Percentiles rank a stretch among this genome's conserved stretches.
Conservation (phyloP, 163 green algal species). For the Trebouxiophyceae sp. region DNA sequence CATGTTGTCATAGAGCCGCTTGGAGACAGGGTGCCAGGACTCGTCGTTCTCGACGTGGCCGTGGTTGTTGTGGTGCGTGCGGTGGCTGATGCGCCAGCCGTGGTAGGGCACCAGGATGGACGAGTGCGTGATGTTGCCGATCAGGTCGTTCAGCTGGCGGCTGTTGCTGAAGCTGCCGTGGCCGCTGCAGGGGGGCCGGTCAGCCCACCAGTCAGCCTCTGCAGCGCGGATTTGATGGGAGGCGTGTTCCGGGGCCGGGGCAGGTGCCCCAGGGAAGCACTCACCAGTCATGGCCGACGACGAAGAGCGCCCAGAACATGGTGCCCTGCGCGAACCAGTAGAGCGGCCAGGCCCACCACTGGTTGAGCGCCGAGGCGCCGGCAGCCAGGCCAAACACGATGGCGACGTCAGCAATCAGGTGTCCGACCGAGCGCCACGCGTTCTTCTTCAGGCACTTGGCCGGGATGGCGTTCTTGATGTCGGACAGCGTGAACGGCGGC, state of each 20-base stretch:
- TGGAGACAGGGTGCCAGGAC: conserved; percentile 81
- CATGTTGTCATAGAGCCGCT: conserved; percentile 63
- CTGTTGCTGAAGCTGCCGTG: conserved; percentile 90
- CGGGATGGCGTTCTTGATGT: conserved; percentile 60
- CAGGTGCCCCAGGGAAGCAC: no score
- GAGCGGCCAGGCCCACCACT: conserved; percentile 74
- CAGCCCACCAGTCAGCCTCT: not conserved
- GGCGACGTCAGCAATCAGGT: conserved; percentile 72
- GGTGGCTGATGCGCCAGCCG: conserved; percentile 88
- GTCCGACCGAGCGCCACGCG: conserved; percentile 54
- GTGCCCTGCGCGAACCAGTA: conserved; percentile 97
- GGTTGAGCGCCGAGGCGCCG: conserved; percentile 53
- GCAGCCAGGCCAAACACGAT: conserved; percentile 75
- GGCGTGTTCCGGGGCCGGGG: not conserved
- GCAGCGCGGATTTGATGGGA: not conserved
- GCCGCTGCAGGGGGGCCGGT: no score
- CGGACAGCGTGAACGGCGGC: conserved; percentile 57
- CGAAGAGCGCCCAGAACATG: conserved; percentile 98
- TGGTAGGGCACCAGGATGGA: conserved; percentile 96
- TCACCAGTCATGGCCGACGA: conserved; percentile 93
- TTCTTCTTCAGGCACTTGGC: conserved; percentile 81
- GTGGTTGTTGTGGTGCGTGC: conserved; percentile 85
- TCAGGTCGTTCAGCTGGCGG: conserved; percentile 83
- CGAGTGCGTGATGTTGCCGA: conserved; percentile 85
- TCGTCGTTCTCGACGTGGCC: conserved; percentile 96